These are phyloP conservation scores for Sugiyamaella valdiviana DNA, from an alignment of 805 yeast genomes.

Conservation along the genomic window DNA sequence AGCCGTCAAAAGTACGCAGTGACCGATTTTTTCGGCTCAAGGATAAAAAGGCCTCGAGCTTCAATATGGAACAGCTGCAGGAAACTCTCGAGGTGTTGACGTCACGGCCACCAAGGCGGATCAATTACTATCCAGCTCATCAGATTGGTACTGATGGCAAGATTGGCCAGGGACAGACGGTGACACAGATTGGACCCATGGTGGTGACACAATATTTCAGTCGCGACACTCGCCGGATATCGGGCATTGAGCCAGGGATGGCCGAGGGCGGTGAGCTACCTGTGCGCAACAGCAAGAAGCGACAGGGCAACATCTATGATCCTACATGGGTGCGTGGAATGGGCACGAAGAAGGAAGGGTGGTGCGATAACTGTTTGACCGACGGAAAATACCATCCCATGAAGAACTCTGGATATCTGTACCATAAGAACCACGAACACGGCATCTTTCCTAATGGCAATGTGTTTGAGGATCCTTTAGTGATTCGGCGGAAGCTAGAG, in stretches of 20 bases:
- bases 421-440: conserved; percentile 25
- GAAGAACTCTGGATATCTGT: conserved; percentile 23
- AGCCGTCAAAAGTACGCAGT: conserved; percentile 8
- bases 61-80: conserved; percentile 17
- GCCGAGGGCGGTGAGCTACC: conserved; percentile 1
- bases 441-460: conserved; percentile 23
- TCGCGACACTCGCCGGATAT: conserved; percentile 11
- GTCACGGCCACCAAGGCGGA: conserved; percentile 23
- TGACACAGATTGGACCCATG: conserved; percentile 13
- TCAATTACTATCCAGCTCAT: conserved; percentile 20
- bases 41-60: conserved; percentile 13
- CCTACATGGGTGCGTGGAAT: conserved; percentile 19
- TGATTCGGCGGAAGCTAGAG: conserved; percentile 19
- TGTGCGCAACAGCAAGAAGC: conserved; percentile 8
- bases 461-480: conserved; percentile 24
- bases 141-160: conserved; percentile 18
- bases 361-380: conserved; percentile 21
- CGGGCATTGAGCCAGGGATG: not conserved
- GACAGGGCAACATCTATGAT: conserved; percentile 15
- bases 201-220: conserved; percentile 13
- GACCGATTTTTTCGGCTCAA: conserved; percentile 20
- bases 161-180: conserved; percentile 15
- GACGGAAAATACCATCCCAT: conserved; percentile 16
- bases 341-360: conserved; percentile 19
- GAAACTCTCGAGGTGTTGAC: conserved; percentile 16